phyloP scores from a whole-genome alignment of 1,284 basidiomycete genomes.

The Xanthoconium separans region DNA sequence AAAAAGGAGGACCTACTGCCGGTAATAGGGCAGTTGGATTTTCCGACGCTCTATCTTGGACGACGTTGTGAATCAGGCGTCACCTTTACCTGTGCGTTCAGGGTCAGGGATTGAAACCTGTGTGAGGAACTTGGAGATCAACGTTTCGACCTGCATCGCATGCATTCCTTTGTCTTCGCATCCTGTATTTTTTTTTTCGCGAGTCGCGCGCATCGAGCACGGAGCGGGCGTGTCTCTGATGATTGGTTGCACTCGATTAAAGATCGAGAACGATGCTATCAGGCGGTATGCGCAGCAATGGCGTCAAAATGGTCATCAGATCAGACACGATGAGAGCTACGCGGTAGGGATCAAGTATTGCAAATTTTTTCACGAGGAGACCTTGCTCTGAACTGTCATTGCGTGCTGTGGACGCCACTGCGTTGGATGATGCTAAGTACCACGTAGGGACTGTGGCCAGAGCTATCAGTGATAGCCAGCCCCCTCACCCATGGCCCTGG shows the following conservation, averaged over 20 bases:
- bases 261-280: background rate
- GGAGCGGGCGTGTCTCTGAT: background rate
- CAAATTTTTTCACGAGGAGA: constrained; percentile 3
- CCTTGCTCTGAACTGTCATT: background rate
- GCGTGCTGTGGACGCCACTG: background rate
- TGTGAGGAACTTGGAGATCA: background rate
- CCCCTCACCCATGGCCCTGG: background rate
- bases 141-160: background rate
- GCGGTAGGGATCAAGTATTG: background rate
- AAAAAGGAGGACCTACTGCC: background rate
- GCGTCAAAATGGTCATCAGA: background rate
- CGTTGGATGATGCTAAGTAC: background rate
- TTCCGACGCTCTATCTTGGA: background rate
- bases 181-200: background rate
- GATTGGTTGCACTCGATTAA: constrained; percentile 8
- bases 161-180: background rate
- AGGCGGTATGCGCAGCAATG: background rate
- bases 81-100: background rate
- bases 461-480: constrained; percentile 2
- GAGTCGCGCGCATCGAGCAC: background rate
- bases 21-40: background rate
- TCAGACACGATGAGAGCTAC: background rate
- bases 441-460: background rate
- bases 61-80: background rate
- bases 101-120: background rate